Percentiles rank a stretch among this genome's conserved stretches.
Evolutionary conservation across 805 yeast genomes (phyloP).

Genomic region (Starmerella tilneyi): DNA sequence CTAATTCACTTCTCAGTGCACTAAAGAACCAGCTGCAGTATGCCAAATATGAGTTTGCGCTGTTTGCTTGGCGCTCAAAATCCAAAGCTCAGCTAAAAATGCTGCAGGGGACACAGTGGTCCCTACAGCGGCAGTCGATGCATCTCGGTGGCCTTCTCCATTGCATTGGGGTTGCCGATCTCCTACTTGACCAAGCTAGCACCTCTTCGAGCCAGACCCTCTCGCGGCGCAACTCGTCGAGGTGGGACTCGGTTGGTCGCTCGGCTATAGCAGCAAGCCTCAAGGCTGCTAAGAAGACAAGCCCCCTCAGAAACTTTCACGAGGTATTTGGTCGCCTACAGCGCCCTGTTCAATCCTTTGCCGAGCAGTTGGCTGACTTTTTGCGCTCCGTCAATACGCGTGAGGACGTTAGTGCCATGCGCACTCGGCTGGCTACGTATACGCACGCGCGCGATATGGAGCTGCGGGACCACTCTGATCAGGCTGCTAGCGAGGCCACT

Average conservation of each 20-base stretch:
- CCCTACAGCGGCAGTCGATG: slow-evolving; percentile 43
- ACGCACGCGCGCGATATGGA: slow-evolving; percentile 9
- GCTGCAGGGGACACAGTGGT: slow-evolving; percentile 25
- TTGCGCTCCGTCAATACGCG: background rate
- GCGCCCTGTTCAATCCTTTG: background rate
- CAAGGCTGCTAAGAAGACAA: background rate
- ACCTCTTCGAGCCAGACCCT: background rate
- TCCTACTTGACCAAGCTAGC: slow-evolving; percentile 20
- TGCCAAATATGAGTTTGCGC: slow-evolving; percentile 43
- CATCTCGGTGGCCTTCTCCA: slow-evolving; percentile 58
- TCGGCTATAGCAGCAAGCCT: background rate
- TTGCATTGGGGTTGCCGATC: slow-evolving; percentile 59
- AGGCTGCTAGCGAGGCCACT: slow-evolving; percentile 26
- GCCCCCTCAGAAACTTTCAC: background rate
- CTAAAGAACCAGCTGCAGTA: slow-evolving; percentile 43
- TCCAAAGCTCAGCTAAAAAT: background rate
- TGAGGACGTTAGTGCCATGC: background rate
- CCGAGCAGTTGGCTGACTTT: background rate
- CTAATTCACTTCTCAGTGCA: slow-evolving; percentile 28
- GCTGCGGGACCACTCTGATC: slow-evolving; percentile 1
- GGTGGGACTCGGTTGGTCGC: slow-evolving; percentile 5
- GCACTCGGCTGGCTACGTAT: background rate
- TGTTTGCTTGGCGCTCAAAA: background rate
- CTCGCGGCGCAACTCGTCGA: slow-evolving; percentile 2
- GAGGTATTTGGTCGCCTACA: slow-evolving; percentile 3